These are phyloP conservation scores for Saccharum hybrid DNA, from an alignment of 202 grass and related monocot species.

Conservation along the genomic window DNA sequence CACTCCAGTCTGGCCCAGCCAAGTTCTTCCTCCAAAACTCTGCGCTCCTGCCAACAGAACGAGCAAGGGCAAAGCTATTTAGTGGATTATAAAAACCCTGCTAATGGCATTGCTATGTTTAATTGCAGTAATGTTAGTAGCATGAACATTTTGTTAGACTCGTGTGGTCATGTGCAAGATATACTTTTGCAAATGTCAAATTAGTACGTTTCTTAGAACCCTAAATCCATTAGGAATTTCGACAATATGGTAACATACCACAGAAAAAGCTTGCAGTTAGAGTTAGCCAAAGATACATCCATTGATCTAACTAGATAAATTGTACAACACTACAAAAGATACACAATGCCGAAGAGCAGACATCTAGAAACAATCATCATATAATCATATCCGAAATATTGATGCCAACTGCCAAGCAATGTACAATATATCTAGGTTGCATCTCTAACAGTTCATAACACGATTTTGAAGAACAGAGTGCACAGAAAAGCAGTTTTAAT, in stretches of 20 bases:
- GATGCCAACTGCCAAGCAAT: not conserved
- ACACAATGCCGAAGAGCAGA: not conserved
- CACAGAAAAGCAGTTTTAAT: not conserved
- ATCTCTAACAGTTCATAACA: not conserved
- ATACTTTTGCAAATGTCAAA: not conserved
- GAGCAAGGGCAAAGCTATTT: not conserved
- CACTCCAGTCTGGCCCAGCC: conserved; percentile 36
- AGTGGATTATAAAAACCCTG: no score
- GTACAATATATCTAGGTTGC: not conserved
- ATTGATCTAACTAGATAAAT: not conserved
- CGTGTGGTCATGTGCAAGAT: not conserved
- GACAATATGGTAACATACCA: not conserved
- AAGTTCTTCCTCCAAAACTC: conserved; percentile 31
- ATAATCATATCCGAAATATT: not conserved
- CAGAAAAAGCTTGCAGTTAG: not conserved
- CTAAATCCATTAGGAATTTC: not conserved
- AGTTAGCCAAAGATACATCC: not conserved
- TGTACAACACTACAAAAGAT: not conserved
- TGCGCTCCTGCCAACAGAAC: conserved; percentile 10
- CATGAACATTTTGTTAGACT: not conserved
- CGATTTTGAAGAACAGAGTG: not conserved
- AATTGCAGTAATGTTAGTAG: not conserved
- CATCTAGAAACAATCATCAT: not conserved
- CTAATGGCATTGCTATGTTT: not conserved
- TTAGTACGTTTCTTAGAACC: not conserved